These are phyloP conservation scores for Lophiostoma macrostomum DNA, from an alignment of 495 filamentous ascomycete genomes.

Conservation along the genomic window DNA sequence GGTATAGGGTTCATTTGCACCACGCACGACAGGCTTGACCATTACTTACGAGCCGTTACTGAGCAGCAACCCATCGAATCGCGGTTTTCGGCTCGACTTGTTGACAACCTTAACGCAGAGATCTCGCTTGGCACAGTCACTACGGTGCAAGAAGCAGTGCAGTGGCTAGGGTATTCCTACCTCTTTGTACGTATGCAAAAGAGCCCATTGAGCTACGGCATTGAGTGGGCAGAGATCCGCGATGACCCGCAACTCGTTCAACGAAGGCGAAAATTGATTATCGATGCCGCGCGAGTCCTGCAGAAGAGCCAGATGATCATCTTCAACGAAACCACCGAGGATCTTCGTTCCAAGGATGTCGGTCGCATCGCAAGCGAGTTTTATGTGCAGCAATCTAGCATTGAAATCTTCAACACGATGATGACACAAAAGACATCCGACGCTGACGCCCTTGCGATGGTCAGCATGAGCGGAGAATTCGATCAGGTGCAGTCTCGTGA, in stretches of 20 bases:
- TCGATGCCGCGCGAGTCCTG: constrained; percentile 78
- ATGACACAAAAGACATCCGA: constrained; percentile 81
- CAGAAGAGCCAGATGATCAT: constrained; percentile 98
- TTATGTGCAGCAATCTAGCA: constrained; percentile 88
- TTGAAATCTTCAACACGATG: constrained; percentile 91
- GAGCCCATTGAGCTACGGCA: constrained; percentile 90
- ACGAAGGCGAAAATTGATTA: constrained; percentile 75
- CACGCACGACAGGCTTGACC: constrained; percentile 83
- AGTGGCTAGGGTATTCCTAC: constrained; percentile 98
- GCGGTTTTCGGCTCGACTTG: constrained; percentile 79
- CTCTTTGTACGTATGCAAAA: constrained; percentile 93
- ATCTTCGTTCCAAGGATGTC: constrained; percentile 86
- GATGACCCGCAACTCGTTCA: constrained; percentile 84
- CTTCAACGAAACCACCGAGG: constrained; percentile 89
- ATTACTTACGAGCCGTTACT: constrained; percentile 90
- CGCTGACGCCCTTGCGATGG: constrained; percentile 88
- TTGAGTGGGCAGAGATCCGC: constrained; percentile 84
- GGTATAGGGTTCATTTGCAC: constrained; percentile 98
- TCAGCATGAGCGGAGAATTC: constrained; percentile 94
- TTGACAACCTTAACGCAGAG: constrained; percentile 96
- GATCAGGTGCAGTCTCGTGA: constrained; percentile 93
- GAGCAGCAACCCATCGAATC: constrained; percentile 97
- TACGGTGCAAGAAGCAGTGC: constrained; percentile 86
- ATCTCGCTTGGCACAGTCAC: constrained; percentile 92
- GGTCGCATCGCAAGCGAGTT: constrained; percentile 96